Percentiles rank a stretch among this genome's conserved stretches.
Evolutionary conservation across 2,329 filamentous ascomycete genomes (phyloP).

Genomic region (Botrytis tulipae): DNA sequence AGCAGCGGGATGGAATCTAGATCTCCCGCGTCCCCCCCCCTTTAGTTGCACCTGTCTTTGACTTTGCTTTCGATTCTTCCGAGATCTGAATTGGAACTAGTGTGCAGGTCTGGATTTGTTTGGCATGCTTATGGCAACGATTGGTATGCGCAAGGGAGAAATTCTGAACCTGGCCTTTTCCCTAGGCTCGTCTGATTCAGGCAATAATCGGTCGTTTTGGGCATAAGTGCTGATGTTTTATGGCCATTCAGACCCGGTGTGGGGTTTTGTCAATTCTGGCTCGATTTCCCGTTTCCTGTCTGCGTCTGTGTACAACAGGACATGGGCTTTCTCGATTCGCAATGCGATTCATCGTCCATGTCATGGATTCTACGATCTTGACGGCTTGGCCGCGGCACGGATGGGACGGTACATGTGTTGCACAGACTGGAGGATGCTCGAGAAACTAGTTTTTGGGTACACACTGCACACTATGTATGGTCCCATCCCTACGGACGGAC

Average conservation of each 20-base stretch:
- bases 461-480: background rate
- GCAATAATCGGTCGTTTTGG: background rate
- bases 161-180: background rate
- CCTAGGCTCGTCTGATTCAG: background rate
- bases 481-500: background rate
- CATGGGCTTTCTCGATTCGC: background rate
- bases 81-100: background rate
- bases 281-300: background rate
- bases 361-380: background rate
- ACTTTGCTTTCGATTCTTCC: background rate
- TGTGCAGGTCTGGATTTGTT: background rate
- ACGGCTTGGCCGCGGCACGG: background rate
- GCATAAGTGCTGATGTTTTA: background rate
- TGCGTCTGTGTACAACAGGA: background rate
- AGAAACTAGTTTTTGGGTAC: background rate
- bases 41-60: background rate
- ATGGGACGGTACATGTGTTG: background rate
- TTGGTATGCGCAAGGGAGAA: background rate
- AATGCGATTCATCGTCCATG: background rate
- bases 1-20: background rate
- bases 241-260: background rate
- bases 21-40: background rate
- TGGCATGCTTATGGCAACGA: background rate
- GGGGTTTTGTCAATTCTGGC: background rate
- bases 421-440: background rate